Evolutionary conservation across 2,329 filamentous ascomycete genomes (phyloP).

Genomic region (Phaeoacremonium minimum): DNA sequence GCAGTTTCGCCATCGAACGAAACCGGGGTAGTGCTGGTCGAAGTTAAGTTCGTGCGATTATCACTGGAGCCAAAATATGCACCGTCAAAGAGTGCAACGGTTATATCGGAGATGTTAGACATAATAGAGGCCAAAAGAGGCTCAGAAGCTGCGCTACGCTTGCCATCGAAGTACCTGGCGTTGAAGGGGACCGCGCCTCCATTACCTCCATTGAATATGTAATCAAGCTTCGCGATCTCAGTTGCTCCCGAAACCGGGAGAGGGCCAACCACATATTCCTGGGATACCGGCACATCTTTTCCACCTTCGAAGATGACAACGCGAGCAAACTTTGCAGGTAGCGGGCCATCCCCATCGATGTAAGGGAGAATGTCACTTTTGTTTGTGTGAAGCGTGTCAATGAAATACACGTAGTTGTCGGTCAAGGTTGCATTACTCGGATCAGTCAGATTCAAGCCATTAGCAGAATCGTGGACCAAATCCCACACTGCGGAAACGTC

Average conservation of each 20-base stretch:
- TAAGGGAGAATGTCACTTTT: slow-evolving; percentile 41
- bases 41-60: slow-evolving; percentile 22
- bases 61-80: slow-evolving; percentile 24
- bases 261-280: slow-evolving; percentile 46
- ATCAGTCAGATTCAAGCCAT: slow-evolving; percentile 39
- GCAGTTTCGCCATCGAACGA: slow-evolving; percentile 34
- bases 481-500: slow-evolving; percentile 39
- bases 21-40: slow-evolving; percentile 26
- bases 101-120: slow-evolving; percentile 31
- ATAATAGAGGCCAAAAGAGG: slow-evolving; percentile 28
- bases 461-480: slow-evolving; percentile 31
- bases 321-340: slow-evolving; percentile 37
- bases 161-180: slow-evolving; percentile 24
- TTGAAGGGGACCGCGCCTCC: slow-evolving; percentile 29
- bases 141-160: slow-evolving; percentile 23
- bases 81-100: slow-evolving; percentile 28
- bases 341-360: slow-evolving; percentile 27
- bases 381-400: slow-evolving; percentile 43
- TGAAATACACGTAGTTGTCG: slow-evolving; percentile 41
- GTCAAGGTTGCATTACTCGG: slow-evolving; percentile 27
- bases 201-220: slow-evolving; percentile 36
- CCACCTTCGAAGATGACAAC: slow-evolving; percentile 40
- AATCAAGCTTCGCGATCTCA: slow-evolving; percentile 31
- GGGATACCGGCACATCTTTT: slow-evolving; percentile 33
- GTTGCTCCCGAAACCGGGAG: slow-evolving; percentile 35